Conservation (phyloP, 2,329 filamentous ascomycete genomes). For the Ceratocystis ficicola region DNA sequence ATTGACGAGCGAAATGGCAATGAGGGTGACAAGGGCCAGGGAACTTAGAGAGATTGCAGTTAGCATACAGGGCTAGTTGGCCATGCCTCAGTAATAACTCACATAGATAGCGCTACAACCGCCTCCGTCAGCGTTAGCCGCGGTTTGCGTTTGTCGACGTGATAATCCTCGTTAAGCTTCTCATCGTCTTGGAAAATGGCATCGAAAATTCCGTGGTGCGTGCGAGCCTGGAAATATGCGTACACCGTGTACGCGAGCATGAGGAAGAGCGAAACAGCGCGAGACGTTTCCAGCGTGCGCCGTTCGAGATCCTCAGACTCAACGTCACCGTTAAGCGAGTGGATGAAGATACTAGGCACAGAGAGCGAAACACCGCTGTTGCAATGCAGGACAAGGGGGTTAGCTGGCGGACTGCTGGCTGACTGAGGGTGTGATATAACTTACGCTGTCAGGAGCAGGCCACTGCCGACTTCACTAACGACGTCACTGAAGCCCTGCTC, state of each 20-base stretch:
- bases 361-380: conserved; percentile 30
- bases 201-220: conserved; percentile 66
- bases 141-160: conserved; percentile 46
- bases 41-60: conserved; percentile 34
- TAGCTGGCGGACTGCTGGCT: neutral
- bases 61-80: neutral
- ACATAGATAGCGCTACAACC: conserved; percentile 44
- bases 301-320: conserved; percentile 33
- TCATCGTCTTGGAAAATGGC: conserved; percentile 62
- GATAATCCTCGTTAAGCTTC: conserved; percentile 49
- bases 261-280: conserved; percentile 57
- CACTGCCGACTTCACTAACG: conserved; percentile 67
- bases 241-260: conserved; percentile 56
- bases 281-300: conserved; percentile 54
- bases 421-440: conserved; percentile 30
- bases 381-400: neutral
- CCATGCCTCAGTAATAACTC: neutral
- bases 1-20: conserved; percentile 60
- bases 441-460: conserved; percentile 64
- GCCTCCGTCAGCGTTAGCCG: conserved; percentile 69
- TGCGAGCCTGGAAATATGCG: conserved; percentile 61
- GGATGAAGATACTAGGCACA: conserved; percentile 45
- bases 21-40: conserved; percentile 57
- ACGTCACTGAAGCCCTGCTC: conserved; percentile 62
- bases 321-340: conserved; percentile 32